Conservation (phyloP, 2,329 filamentous ascomycete genomes). For the Plectosphaerella cucumerina region DNA sequence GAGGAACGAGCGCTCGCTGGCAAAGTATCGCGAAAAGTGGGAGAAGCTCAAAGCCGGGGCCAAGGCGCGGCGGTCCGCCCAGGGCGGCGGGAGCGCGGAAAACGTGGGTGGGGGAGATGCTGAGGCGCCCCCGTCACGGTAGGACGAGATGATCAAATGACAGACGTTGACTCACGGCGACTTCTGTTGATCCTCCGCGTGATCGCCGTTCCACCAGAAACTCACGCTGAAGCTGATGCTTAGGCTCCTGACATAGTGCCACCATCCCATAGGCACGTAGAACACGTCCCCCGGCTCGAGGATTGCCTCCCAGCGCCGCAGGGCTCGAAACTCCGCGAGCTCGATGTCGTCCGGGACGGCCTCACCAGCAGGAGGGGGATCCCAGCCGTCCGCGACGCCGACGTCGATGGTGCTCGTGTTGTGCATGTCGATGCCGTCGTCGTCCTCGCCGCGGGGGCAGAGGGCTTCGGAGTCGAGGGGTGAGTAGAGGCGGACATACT, state of each 20-base stretch:
- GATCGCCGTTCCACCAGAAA: slow-evolving; percentile 77
- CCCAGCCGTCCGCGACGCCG: slow-evolving; percentile 62
- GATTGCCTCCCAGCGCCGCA: slow-evolving; percentile 72
- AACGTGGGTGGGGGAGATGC: slow-evolving; percentile 16
- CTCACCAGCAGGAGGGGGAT: slow-evolving; percentile 27
- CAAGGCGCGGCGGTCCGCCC: slow-evolving; percentile 48
- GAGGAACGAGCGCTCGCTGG: slow-evolving; percentile 51
- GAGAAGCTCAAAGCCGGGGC: slow-evolving; percentile 57
- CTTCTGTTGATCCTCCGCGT: neutral
- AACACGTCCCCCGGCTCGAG: slow-evolving; percentile 78
- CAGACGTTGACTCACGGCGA: neutral
- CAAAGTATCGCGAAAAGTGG: slow-evolving; percentile 58
- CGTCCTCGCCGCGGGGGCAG: slow-evolving; percentile 58
- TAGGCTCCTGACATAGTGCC: slow-evolving; percentile 90
- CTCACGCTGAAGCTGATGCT: slow-evolving; percentile 90
- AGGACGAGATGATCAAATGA: neutral
- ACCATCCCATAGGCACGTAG: slow-evolving; percentile 93
- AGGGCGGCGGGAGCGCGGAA: slow-evolving; percentile 30
- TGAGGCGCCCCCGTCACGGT: neutral
- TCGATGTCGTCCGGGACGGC: slow-evolving; percentile 26
- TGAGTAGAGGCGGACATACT: slow-evolving; percentile 87
- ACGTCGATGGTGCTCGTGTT: slow-evolving; percentile 85
- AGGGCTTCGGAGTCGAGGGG: slow-evolving; percentile 57
- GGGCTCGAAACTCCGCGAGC: slow-evolving; percentile 46
- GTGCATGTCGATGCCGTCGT: slow-evolving; percentile 76